These are phyloP conservation scores for Bondarzewia mesenterica DNA, from an alignment of 1,284 basidiomycete species.

Conservation along the genomic window DNA sequence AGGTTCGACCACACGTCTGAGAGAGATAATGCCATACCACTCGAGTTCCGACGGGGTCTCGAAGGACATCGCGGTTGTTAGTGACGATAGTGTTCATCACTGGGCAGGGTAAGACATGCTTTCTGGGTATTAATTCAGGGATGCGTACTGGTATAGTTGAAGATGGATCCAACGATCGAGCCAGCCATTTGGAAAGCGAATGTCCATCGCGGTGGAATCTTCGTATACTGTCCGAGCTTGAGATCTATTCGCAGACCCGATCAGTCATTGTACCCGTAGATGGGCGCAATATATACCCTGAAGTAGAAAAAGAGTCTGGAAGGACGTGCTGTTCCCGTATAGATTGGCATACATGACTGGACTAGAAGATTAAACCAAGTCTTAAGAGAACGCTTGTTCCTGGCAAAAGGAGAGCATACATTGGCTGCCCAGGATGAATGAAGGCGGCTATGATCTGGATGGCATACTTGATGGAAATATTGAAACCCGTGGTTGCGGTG, in stretches of 20 bases:
- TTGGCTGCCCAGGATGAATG: constrained; percentile 50
- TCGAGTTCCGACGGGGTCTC: constrained; percentile 41
- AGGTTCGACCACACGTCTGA: neutral
- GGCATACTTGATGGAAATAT: constrained; percentile 40
- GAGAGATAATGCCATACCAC: constrained; percentile 20
- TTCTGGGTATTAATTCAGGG: neutral
- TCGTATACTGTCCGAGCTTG: constrained; percentile 57
- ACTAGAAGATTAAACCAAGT: constrained; percentile 14
- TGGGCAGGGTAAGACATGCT: constrained; percentile 9
- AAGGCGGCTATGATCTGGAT: constrained; percentile 56
- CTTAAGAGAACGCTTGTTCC: neutral
- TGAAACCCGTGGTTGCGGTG: constrained; percentile 45
- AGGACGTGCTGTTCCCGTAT: constrained; percentile 52
- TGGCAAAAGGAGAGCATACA: constrained; percentile 24
- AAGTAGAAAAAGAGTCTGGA: constrained; percentile 49
- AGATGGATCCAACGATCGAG: constrained; percentile 33
- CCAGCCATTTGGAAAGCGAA: constrained; percentile 41
- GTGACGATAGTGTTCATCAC: constrained; percentile 45
- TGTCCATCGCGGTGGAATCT: constrained; percentile 38
- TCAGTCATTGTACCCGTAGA: neutral
- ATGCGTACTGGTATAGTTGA: constrained; percentile 44
- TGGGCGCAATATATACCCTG: constrained; percentile 24
- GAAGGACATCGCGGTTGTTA: constrained; percentile 38
- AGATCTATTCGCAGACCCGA: constrained; percentile 25
- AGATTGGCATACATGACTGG: constrained; percentile 46